Base-by-base conservation (phyloP, 192 early-diverging fungal genomes). In the Umbelopsis sp. region DNA sequence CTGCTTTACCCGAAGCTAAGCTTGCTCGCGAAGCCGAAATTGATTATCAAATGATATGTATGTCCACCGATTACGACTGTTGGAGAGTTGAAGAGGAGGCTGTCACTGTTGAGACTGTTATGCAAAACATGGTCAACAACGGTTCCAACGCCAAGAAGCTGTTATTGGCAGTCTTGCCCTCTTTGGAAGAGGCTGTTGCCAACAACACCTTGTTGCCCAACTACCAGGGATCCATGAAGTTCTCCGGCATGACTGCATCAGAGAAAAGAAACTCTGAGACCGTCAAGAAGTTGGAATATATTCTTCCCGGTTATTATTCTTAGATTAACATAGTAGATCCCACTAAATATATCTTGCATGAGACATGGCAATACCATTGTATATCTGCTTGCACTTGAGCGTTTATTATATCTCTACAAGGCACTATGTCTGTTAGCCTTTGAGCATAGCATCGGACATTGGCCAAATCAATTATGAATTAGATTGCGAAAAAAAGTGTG, bases 51-150 rank as follows among this genome's bases (percentile, higher is more conserved):
- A 93, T 98, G 88, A 87, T 99, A 37, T 99, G 98, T 86, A 99
- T 99, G 98, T 91, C 93, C 37, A 99, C 98, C 37, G 98, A 99
- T 86, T 99, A 98, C 76, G 98, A 99, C 77, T 91, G 90, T 78
- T 94, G 93, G 93, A 87, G 87, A 72, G 84, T 87, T 66, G 80
- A 85, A 9, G 91, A 91, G 61, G 95, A 93, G 69, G 82, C 88
- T 11, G 98, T 99, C 48, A 91, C 90, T 10, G 92, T 94, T 15
- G 90, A 92, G 66, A 86, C 87, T 64, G 93, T 95, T 47, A 90
- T 99, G 83, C 85, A 86, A 37, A 98, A 94, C 79, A 86, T 98
- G 85, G 87, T 85, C 68, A 86, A 85, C 69, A 99, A 99, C 81
- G 80, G 86, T 5, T 83, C 49, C 69, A 95, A 94, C 72, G 97